phyloP scores from a whole-genome alignment of 2,329 filamentous ascomycete species.

The Cadophora gregata region DNA sequence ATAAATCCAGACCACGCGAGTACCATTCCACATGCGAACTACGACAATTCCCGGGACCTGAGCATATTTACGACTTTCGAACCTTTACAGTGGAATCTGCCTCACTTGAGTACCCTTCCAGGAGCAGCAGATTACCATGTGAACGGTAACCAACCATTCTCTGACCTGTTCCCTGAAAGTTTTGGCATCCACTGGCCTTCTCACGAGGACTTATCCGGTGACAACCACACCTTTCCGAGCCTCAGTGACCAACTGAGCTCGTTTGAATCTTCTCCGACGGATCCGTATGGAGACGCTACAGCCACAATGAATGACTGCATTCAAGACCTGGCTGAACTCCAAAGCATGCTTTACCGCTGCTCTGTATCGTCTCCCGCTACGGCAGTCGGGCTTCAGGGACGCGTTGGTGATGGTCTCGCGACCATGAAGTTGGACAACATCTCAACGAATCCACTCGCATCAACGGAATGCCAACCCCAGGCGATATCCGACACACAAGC shows the following conservation, averaged over 20 bases:
- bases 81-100: not conserved
- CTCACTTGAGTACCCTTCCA: not conserved
- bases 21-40: not conserved
- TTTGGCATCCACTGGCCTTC: conserved; percentile 8
- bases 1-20: not conserved
- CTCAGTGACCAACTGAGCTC: not conserved
- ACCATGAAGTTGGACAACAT: not conserved
- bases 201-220: not conserved
- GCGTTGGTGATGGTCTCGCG: not conserved
- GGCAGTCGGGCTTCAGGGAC: not conserved
- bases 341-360: conserved; percentile 4
- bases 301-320: conserved; percentile 8
- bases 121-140: not conserved
- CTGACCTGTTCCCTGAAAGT: not conserved
- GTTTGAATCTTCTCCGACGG: not conserved
- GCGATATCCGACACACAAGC: not conserved
- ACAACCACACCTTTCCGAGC: not conserved
- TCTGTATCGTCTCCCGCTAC: not conserved
- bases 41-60: not conserved
- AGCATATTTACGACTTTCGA: conserved; percentile 5
- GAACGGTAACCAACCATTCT: not conserved
- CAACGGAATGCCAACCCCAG: not conserved
- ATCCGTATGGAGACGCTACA: not conserved
- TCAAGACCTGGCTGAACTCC: conserved; percentile 4
- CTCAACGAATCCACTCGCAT: not conserved